Base-by-base conservation (phyloP, 129 eudicot species). In the Tanacetum coccineum region DNA sequence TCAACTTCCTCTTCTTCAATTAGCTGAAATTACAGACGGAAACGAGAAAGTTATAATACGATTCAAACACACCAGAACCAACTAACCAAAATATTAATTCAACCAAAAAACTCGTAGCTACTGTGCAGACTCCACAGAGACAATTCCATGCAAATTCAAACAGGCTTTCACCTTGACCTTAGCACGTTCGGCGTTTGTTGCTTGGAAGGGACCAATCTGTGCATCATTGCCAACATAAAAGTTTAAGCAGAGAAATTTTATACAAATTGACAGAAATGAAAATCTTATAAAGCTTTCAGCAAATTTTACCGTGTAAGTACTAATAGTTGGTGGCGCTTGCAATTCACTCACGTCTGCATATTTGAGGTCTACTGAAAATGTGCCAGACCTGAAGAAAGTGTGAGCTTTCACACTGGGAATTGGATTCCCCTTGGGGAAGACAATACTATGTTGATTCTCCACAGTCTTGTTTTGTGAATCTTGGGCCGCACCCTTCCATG, bases 201-300 rank as follows among this genome's bases (percentile, higher is more conserved):
- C 81, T 77, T 88, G 89, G 62, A 93, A 88, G 1, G 98, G 96
- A 40, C 98, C 98, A 82, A 88, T 86, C 98, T 92, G 81, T 42
- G 32, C 75, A 59, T 12, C 70, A 80, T 14, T 56, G 22, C 5
- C 25, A 67, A 50, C 15, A 28, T 3, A 4, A 8, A 61, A 19
- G 21, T n/a, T 14, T 50, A 39, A 53, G 15, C 4, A 40, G 2
- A 32, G n/a, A 20, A 70, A 20, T 26, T 72, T 36, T 21, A 17
- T 45, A 56, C 6, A 18, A 52, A 46, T 13, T 6, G n/a, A 46
- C 19, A 28, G 32, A 21, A 53, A 51, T 0, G 22, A 39, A 18
- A 9, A 74, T 14, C 6, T 11, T 13, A 7, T 19, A 6, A 66
- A 14, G 28, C 5, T 21, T 40, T 46, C 5, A 39, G 39, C 25